Evolutionary conservation across 2,329 filamentous ascomycete genomes (phyloP), one percentile per base, ranked within the genome.

Genomic region (Coccinonectria pachysandricola): DNA sequence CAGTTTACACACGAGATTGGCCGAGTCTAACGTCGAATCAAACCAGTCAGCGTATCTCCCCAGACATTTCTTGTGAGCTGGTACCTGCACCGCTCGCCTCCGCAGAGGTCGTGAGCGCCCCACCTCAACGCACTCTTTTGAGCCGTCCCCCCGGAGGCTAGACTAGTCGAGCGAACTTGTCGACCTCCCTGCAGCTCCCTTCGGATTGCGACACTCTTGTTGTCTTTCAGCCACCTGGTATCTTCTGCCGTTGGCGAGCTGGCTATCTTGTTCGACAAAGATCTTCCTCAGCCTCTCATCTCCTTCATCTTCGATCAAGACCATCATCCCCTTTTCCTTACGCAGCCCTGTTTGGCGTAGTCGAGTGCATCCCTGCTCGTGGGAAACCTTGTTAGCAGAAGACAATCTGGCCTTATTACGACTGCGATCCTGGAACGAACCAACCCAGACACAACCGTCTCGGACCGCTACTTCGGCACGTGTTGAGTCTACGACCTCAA

Each of bases 381-480:
- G 23, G 35, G 33, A 31, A 32, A 37, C 35, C 27, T 31, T 23
- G 26, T 33, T 32, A n/a, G 28, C 35, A 49, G 28, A 43, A 49
- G 46, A 46, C 46, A 50, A 42, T 37, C 48, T 51, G 48, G 48
- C 48, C 48, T 48, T 38, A 48, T 45, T 42, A 39, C 43, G 39
- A 40, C 34, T 35, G 30, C 36, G 27, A 30, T 37, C 32, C 27
- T 27, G 30, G 31, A 19, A 33, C 24, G 36, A 24, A 34, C 29
- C 31, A 31, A 26, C 31, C 21, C 21, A 27, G 26, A 17, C 31
- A 32, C 33, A 20, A 32, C 30, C 26, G 18, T 27, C 21, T 35
- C 31, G 17, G 28, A 24, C 32, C 29, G 15, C 26, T 23, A 31
- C 28, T 21, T 24, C 19, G 28, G 22, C n/a, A n/a, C n/a, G n/a